A percentile compares a stretch with the other conserved stretches of the same genome.
Conservation (phyloP, 2,329 filamentous ascomycete genomes). For the Talaromyces sp. region DNA sequence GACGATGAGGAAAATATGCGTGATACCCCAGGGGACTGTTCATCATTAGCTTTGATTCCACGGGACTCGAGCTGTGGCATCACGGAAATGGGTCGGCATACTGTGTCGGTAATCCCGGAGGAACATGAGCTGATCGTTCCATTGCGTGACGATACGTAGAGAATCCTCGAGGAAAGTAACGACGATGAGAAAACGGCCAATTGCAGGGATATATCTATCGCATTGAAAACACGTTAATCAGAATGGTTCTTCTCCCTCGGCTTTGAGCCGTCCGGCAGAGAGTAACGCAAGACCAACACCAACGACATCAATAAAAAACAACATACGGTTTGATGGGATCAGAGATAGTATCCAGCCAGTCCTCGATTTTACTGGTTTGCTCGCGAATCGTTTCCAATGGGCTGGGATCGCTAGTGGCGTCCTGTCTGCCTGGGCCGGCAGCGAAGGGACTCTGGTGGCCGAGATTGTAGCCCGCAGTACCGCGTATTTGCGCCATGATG, state of each 20-base stretch:
- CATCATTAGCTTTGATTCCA: neutral
- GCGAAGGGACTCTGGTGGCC: constrained; percentile 67
- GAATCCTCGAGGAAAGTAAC: constrained; percentile 98
- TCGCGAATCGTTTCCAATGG: constrained; percentile 84
- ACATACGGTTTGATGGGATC: constrained; percentile 89
- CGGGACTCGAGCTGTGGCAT: neutral
- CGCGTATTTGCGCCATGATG: constrained; percentile 54
- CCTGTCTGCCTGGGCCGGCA: constrained; percentile 56
- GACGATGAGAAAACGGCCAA: constrained; percentile 95
- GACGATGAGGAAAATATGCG: constrained; percentile 84
- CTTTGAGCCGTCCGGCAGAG: neutral
- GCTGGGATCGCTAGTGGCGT: constrained; percentile 66
- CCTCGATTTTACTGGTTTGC: constrained; percentile 98
- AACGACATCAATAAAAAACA: neutral
- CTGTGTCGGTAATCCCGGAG: constrained; percentile 89
- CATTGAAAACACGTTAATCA: constrained; percentile 21
- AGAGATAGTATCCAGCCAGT: constrained; percentile 78
- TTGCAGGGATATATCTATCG: constrained; percentile 85
- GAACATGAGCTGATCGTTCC: constrained; percentile 90
- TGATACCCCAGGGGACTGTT: constrained; percentile 79
- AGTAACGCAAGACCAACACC: neutral
- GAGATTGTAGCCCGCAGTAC: constrained; percentile 78
- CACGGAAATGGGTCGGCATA: constrained; percentile 50
- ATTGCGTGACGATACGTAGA: constrained; percentile 94
- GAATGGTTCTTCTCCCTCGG: constrained; percentile 28